A percentile compares a stretch with the other conserved stretches of the same genome.
phyloP scores from a whole-genome alignment of 192 early-diverging fungal species.

The Dispira parvispora region DNA sequence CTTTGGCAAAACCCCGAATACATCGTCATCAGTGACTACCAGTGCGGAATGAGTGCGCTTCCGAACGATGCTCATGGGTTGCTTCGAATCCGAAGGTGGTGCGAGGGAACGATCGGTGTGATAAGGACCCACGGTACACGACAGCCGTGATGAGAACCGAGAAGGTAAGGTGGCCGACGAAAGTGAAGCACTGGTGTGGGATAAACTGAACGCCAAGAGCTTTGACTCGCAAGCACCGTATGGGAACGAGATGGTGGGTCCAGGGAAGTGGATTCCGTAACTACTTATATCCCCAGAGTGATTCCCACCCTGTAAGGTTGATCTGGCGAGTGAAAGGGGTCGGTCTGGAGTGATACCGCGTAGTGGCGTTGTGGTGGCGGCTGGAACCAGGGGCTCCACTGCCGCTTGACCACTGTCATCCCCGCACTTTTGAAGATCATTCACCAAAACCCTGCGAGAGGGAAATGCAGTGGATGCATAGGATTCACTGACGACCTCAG shows the following conservation, averaged over 20 bases:
- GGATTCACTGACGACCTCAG: not conserved
- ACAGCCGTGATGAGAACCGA: not conserved
- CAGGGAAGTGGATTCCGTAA: not conserved
- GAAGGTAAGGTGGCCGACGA: not conserved
- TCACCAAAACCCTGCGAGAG: not conserved
- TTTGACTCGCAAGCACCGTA: not conserved
- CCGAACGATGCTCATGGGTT: not conserved
- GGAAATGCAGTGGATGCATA: not conserved
- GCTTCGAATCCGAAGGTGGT: not conserved
- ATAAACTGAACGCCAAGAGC: not conserved
- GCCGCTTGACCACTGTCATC: not conserved
- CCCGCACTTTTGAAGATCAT: not conserved
- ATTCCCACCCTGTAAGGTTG: not conserved
- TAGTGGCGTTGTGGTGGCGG: not conserved
- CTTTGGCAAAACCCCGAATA: not conserved
- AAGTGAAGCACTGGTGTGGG: not conserved
- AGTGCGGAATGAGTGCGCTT: slow-evolving; percentile 6
- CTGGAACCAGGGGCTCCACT: not conserved
- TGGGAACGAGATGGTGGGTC: not conserved
- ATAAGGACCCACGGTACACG: not conserved
- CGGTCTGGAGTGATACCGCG: not conserved
- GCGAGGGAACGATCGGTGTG: not conserved
- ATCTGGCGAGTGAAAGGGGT: too few relatives aligned
- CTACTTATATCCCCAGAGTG: slow-evolving; percentile 4
- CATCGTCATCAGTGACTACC: not conserved